Percentiles rank a stretch among this genome's conserved stretches.
Evolutionary conservation across 83 land plant species (phyloP).

Genomic region (Larix sibirica): DNA sequence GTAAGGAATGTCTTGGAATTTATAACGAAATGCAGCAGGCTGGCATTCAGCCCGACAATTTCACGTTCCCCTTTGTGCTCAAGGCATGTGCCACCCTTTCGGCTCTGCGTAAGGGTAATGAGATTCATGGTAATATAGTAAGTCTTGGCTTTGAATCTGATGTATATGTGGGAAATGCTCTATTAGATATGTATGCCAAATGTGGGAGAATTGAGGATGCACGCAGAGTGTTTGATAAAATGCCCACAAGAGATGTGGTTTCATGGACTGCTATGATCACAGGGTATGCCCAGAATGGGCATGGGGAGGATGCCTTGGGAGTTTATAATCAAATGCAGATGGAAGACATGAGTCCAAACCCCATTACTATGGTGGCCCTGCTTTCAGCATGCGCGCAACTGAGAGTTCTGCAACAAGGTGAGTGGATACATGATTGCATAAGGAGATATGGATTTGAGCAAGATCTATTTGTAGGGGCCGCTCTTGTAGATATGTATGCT

Average conservation of each 20-base stretch:
- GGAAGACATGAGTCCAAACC: slow-evolving; percentile 29
- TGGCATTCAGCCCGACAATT: slow-evolving; percentile 38
- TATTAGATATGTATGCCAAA: slow-evolving; percentile 67
- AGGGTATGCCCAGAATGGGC: slow-evolving; percentile 55
- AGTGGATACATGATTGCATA: slow-evolving; percentile 10
- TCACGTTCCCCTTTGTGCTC: slow-evolving; percentile 49
- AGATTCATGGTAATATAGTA: slow-evolving; percentile 36
- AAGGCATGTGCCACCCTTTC: slow-evolving; percentile 42
- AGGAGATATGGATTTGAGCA: not conserved
- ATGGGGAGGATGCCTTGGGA: slow-evolving; percentile 27
- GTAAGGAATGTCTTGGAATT: too few species aligned
- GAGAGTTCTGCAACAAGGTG: slow-evolving; percentile 40
- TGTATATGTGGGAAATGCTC: slow-evolving; percentile 23
- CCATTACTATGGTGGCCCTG: slow-evolving; percentile 36
- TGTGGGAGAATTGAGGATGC: slow-evolving; percentile 54
- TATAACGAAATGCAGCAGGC: too few species aligned
- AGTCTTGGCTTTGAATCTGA: slow-evolving; percentile 21
- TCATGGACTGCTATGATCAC: slow-evolving; percentile 67
- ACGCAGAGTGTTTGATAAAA: slow-evolving; percentile 36
- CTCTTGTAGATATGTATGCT: slow-evolving; percentile 9
- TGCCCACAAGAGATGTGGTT: slow-evolving; percentile 38
- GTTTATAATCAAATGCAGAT: slow-evolving; percentile 37
- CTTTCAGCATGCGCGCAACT: slow-evolving; percentile 50
- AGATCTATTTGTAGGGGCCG: not conserved
- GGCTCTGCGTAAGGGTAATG: slow-evolving; percentile 30